Evolutionary conservation across 495 filamentous ascomycete genomes (phyloP), one percentile per base, ranked within the genome.

Genomic region (Aspergillus biplanus): DNA sequence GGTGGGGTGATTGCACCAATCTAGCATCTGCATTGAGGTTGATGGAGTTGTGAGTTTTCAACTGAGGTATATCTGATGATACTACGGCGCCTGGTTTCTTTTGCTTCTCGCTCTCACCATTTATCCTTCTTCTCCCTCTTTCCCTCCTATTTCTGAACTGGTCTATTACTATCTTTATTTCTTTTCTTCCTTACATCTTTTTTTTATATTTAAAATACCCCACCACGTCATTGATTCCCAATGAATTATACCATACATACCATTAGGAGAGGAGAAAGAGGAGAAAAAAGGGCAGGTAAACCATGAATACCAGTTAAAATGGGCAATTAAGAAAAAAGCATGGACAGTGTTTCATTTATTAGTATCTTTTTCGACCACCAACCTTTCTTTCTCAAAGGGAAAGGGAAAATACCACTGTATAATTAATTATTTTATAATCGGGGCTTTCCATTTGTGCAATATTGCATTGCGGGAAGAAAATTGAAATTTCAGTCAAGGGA

Each of bases 21-120:
- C 32, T 27, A 56, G 62, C 57, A 64, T 57, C 47, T 62, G 59
- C 59, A 56, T 62, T 50, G 52, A 39, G 52, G 13, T 50, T 62
- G 32, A 50, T 50, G 47, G 47, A 50, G 47, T 50, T 50, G 27
- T 33, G 48, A 46, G 48, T 62, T 39, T 54, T 47, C 55, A 31
- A 31, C 52, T 52, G 18, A 48, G 27, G 12, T 33, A 50, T 18
- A 6, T 37, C 47, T 18, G 11, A 44, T 44, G 39, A 7, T 44
- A 44, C n/a, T 39, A 44, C 39, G 39, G 39, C 39, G 39, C 39
- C n/a, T 44, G 39, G n/a, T 44, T 13, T 44, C 39, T 44, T 12
- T 27, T 2, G 21, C 39, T 50, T 50, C 27, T 50, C 18, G 5
- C 11, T 48, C 46, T 18, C 18, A 9, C 9, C 7, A 2, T 50